Base-by-base conservation (phyloP, 1,139 yeast species). In the Saccharomyces hybrid region DNA sequence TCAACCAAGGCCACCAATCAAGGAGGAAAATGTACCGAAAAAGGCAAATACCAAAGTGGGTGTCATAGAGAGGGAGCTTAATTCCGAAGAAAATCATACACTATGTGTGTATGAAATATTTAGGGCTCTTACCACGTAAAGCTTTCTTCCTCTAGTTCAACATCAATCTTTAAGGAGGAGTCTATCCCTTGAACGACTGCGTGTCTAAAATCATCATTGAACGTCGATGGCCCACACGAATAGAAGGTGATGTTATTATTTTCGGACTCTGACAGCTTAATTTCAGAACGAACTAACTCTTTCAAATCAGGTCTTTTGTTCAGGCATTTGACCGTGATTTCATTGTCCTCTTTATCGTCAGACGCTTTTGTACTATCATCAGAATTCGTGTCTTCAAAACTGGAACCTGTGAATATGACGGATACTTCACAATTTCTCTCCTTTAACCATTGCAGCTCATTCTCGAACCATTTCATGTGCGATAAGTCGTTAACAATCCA, bases 291-390 rank as follows among this genome's bases (percentile, higher is more conserved):
- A 2, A 80, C 71, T 14, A 79, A 55, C 0, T 59, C 62, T 3
- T 63, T 59, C 28, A 81, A 58, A 52, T 75, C 68, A 2, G 84
- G 84, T 55, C 81, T 73, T 11, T 71, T 73, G 32, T 72, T 72
- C 49, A 73, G 59, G 5, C 54, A 48, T 11, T 49, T 48, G 5
- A 63, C 51, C 25, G 50, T 46, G 8, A 59, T 27, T 32, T 23
- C 57, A 53, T 56, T 52, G 51, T 63, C 56, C 51, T 50, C 11
- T 44, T 55, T 57, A 26, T 47, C 26, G 23, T 49, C 50, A 28
- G 11, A 25, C 1, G 14, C 26, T 8, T 26, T 27, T 20, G 38
- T 48, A 26, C 26, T 26, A 0, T 14, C 41, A 16, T 31, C 29
- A 8, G 46, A 29, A 11, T 31, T 27, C 5, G 20, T 29, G n/a